A percentile compares a stretch with the other conserved stretches of the same genome.
These are phyloP conservation scores for Clonostachys chloroleuca DNA, from an alignment of 2,329 filamentous ascomycete genomes.

Conservation along the genomic window DNA sequence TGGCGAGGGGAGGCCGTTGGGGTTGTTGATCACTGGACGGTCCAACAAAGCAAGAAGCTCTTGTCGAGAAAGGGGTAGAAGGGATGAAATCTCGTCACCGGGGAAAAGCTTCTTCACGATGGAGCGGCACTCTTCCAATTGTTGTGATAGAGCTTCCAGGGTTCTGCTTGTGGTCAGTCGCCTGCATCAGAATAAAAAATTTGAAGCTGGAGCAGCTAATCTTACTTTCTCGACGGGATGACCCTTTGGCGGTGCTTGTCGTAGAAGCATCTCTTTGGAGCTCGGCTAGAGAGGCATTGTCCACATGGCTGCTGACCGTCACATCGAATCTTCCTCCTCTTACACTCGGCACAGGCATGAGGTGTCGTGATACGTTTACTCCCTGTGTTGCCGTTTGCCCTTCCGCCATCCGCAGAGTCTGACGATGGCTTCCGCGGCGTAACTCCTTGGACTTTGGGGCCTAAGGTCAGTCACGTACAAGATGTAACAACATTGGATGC, in stretches of 20 bases:
- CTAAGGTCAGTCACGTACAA: background rate
- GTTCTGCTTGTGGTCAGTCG: constrained; percentile 28
- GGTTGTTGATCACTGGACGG: constrained; percentile 32
- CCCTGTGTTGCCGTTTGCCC: constrained; percentile 26
- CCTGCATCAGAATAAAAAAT: too few species aligned
- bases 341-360: constrained; percentile 71
- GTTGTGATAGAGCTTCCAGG: constrained; percentile 59
- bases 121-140: constrained; percentile 59
- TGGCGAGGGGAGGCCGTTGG: constrained; percentile 43
- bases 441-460: constrained; percentile 41
- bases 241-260: constrained; percentile 75
- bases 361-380: constrained; percentile 50
- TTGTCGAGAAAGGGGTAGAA: constrained; percentile 50
- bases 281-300: constrained; percentile 77
- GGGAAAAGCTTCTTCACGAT: constrained; percentile 61
- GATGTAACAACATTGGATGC: background rate
- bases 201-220: constrained; percentile 9
- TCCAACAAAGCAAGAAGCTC: constrained; percentile 55
- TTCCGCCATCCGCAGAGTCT: constrained; percentile 28
- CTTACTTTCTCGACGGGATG: constrained; percentile 74
- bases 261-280: constrained; percentile 75
- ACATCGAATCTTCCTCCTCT: constrained; percentile 78
- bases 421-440: constrained; percentile 43
- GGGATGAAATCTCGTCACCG: constrained; percentile 44
- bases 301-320: constrained; percentile 79